Conservation (phyloP, 768 basidiomycete genomes). For the Pleurotus cornucopiae region DNA sequence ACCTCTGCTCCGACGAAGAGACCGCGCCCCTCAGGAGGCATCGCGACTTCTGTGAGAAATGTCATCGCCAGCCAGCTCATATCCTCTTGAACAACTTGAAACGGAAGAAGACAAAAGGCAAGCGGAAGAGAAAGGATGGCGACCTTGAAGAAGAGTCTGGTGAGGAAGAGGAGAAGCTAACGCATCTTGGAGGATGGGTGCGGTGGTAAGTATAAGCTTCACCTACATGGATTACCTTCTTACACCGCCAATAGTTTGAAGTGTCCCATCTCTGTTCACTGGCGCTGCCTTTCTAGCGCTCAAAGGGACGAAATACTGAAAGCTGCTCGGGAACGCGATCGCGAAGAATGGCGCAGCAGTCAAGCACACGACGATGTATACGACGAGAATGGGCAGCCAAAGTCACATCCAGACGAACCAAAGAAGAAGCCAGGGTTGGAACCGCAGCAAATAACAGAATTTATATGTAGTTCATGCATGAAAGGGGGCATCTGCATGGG, state of each 20-base stretch:
- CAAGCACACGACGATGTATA: conserved; percentile 19
- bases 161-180: conserved; percentile 48
- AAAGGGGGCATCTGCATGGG: conserved; percentile 79
- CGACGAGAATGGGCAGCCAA: conserved; percentile 16
- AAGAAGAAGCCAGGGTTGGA: conserved; percentile 43
- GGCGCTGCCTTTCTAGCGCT: conserved; percentile 62
- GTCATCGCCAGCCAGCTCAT: conserved; percentile 58
- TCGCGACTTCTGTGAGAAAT: conserved; percentile 68
- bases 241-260: conserved; percentile 47
- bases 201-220: conserved; percentile 52
- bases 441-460: conserved; percentile 65
- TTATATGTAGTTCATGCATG: conserved; percentile 71
- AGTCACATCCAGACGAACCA: conserved; percentile 25
- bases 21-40: conserved; percentile 54
- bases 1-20: conserved; percentile 52
- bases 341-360: conserved; percentile 29
- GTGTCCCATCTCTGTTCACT: conserved; percentile 75
- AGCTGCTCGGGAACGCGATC: conserved; percentile 55
- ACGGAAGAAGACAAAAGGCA: conserved; percentile 34
- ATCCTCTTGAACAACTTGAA: conserved; percentile 33
- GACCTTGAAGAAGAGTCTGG: conserved; percentile 52
- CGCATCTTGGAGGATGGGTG: conserved; percentile 73
- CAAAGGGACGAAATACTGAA: conserved; percentile 73
- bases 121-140: conserved; percentile 36
- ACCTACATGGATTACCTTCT: conserved; percentile 9